These are phyloP conservation scores for Nakaseomyces nivariensis DNA, from an alignment of 1,139 yeast genomes.

Conservation along the genomic window DNA sequence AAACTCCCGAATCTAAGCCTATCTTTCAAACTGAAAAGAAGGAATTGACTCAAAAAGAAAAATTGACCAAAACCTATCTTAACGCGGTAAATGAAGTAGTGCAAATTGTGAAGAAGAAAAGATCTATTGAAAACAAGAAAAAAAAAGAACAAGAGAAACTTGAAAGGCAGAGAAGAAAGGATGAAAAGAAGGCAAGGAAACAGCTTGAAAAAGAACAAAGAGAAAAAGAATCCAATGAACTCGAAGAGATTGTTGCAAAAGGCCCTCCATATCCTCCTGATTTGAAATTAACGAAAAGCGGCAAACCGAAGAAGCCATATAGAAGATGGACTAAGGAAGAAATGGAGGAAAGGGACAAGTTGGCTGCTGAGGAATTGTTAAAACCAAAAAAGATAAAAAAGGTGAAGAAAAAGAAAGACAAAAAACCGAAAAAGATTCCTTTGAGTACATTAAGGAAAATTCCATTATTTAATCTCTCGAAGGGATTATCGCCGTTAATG, in stretches of 20 bases:
- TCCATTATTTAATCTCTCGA: conserved; percentile 23
- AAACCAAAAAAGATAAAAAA: conserved; percentile 14
- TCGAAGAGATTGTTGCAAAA: conserved; percentile 25
- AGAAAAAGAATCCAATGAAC: conserved; percentile 21
- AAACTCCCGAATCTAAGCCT: conserved; percentile 5
- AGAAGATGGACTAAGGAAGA: conserved; percentile 28
- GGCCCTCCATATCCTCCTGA: conserved; percentile 31
- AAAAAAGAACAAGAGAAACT: conserved; percentile 1
- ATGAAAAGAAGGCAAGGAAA: conserved; percentile 17
- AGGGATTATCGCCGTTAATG: conserved; percentile 5
- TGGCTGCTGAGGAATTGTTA: conserved; percentile 8
- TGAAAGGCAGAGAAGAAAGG: conserved; percentile 13
- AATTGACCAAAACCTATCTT: conserved; percentile 15
- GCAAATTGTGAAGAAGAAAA: conserved; percentile 19
- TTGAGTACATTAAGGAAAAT: conserved; percentile 19
- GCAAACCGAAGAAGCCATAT: conserved; percentile 29
- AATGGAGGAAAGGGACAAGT: conserved; percentile 16
- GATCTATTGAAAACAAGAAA: conserved; percentile 16
- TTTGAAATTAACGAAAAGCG: conserved; percentile 26
- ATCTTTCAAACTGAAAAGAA: conserved; percentile 9
- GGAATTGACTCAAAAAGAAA: conserved; percentile 13
- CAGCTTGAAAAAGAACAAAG: conserved; percentile 14
- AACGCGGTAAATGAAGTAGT: conserved; percentile 23
- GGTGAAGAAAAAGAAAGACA: conserved; percentile 15
- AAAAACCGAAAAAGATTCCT: conserved; percentile 17